phyloP scores from a whole-genome alignment of 1,139 yeast species.

The Debaryomycetaceae sp. region DNA sequence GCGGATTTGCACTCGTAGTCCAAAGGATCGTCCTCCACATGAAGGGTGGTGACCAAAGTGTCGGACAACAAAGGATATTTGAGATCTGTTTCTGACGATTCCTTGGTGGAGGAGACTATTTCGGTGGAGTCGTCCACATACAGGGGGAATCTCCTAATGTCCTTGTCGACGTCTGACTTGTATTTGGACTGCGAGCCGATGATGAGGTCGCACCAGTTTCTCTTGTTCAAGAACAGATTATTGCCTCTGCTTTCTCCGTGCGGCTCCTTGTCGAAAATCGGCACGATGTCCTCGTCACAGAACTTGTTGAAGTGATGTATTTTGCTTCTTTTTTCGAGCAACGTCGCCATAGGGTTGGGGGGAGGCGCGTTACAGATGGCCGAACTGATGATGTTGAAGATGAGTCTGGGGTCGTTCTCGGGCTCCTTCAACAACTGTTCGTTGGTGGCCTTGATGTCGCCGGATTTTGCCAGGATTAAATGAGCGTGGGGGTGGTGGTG shows the following conservation, averaged over 20 bases:
- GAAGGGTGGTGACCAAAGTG: constrained; percentile 65
- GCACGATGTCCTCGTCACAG: constrained; percentile 79
- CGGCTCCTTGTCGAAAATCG: constrained; percentile 61
- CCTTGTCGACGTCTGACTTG: constrained; percentile 14
- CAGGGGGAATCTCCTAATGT: constrained; percentile 28
- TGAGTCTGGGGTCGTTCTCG: constrained; percentile 67
- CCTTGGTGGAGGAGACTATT: background rate
- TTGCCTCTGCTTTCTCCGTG: constrained; percentile 55
- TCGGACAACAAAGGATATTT: constrained; percentile 55
- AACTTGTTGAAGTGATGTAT: constrained; percentile 60
- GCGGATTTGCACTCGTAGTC: constrained; percentile 53
- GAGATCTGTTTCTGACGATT: constrained; percentile 13
- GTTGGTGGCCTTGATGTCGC: constrained; percentile 31
- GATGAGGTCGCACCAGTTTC: constrained; percentile 67
- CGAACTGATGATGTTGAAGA: constrained; percentile 80
- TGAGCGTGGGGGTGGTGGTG: constrained; percentile 43
- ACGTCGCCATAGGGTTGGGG: constrained; percentile 75
- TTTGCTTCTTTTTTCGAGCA: constrained; percentile 62
- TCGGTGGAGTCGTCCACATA: constrained; percentile 15
- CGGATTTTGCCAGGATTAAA: constrained; percentile 12
- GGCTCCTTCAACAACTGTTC: constrained; percentile 46
- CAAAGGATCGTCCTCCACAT: constrained; percentile 63
- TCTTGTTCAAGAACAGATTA: constrained; percentile 63
- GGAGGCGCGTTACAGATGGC: constrained; percentile 95
- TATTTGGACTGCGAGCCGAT: constrained; percentile 35